A percentile compares a stretch with the other conserved stretches of the same genome.
Evolutionary conservation across 192 early-diverging fungal species (phyloP).

Genomic region (Coemansia sp.): DNA sequence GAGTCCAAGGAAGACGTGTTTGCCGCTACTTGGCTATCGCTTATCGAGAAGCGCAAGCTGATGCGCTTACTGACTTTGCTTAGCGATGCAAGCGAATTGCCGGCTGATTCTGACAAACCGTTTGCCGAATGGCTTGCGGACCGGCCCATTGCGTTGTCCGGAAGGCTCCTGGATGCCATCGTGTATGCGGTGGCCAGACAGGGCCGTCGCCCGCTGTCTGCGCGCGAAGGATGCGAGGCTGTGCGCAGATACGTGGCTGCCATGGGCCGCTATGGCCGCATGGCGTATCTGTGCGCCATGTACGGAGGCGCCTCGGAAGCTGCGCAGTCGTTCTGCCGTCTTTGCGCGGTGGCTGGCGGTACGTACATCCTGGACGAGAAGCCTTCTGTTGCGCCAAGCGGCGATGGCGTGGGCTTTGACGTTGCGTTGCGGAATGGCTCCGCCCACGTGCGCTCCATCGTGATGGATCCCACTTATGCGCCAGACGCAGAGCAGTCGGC

Average conservation of each 20-base stretch:
- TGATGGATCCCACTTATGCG: slow-evolving; percentile 60
- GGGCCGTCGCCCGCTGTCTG: slow-evolving; percentile 32
- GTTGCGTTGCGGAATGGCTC: slow-evolving; percentile 44
- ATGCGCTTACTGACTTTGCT: slow-evolving; percentile 84
- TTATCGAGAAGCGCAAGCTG: slow-evolving; percentile 86
- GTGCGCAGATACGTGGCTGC: slow-evolving; percentile 70
- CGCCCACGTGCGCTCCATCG: slow-evolving; percentile 44
- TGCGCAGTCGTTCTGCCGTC: slow-evolving; percentile 85
- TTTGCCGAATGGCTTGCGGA: slow-evolving; percentile 51
- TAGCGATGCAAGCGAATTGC: not conserved
- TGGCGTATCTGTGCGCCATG: slow-evolving; percentile 75
- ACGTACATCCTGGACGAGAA: slow-evolving; percentile 76
- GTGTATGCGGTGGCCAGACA: slow-evolving; percentile 63
- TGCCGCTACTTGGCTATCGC: slow-evolving; percentile 64
- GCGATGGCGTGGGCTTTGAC: slow-evolving; percentile 37
- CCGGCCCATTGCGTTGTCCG: slow-evolving; percentile 59
- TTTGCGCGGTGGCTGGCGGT: slow-evolving; percentile 88
- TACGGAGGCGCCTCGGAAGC: slow-evolving; percentile 91
- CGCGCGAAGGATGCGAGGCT: slow-evolving; percentile 64
- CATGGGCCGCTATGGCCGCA: slow-evolving; percentile 81
- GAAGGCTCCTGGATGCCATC: slow-evolving; percentile 63
- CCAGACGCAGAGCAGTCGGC: slow-evolving; percentile 8
- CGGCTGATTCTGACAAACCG: slow-evolving; percentile 35
- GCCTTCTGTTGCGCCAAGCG: slow-evolving; percentile 28
- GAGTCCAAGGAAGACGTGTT: slow-evolving; percentile 92